Base-by-base conservation (phyloP, 139 green algal species). In the Haematococcus sp. region DNA sequence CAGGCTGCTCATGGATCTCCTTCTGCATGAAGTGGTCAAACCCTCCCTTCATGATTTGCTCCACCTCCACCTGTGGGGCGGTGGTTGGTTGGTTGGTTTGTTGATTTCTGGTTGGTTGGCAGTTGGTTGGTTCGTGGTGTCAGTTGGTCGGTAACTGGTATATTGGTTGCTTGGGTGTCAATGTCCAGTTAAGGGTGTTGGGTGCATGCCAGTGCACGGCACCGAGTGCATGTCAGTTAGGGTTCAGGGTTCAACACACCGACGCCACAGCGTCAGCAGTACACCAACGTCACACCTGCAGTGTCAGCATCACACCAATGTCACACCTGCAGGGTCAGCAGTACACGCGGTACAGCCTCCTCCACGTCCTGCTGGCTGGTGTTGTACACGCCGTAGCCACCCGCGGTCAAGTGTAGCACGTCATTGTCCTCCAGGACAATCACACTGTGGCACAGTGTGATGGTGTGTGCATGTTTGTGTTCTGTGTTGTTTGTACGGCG, bases 11-110 rank as follows among this genome's bases (percentile, higher is more conserved):
- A 76, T 95, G 88, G 76, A 98, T 98, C 71, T 87, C 82, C 77
- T 87, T 87, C 54, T 87, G 82, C 82, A 87, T 87, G 77, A 76
- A 87, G 71, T 87, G 82, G 33, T 84, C 82, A 71, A 82, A 84
- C 22, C 82, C 82, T 40, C 94, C 93, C 90, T 98, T 98, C 94
- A 98, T 98, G 75, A 98, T 98, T 69, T 94, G 81, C 81, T 91
- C 86, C 61, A 98, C 91, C 87, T 98, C 95, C 86, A 98, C 91
- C 55, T 97, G 52, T 15, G 7, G n/a, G n/a, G n/a, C n/a, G n/a
- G n/a, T n/a, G n/a, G n/a, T n/a, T n/a, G n/a, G n/a, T n/a, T n/a
- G n/a, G n/a, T n/a, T n/a, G n/a, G n/a, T n/a, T n/a, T n/a, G n/a
- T n/a, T n/a, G n/a, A n/a, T n/a, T n/a, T n/a, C n/a, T n/a, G n/a